Evolutionary conservation across 495 filamentous ascomycete species (phyloP).

Genomic region (Daldinia grandis): DNA sequence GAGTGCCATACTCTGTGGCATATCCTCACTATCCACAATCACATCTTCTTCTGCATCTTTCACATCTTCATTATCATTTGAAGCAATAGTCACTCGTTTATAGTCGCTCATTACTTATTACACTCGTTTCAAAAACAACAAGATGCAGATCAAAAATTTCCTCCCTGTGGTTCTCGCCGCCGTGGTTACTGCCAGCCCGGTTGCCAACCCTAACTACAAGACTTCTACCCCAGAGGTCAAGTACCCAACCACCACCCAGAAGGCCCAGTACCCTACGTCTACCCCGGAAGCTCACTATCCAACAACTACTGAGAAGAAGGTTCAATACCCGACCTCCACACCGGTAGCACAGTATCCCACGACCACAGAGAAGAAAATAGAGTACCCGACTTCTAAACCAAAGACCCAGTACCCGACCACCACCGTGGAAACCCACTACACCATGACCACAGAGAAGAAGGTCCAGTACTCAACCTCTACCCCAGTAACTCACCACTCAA

Average conservation of each 20-base stretch:
- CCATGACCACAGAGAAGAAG: neutral
- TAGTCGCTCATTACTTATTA: neutral
- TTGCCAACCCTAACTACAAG: conserved; percentile 35
- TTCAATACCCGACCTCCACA: conserved; percentile 12
- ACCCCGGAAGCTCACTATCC: conserved; percentile 16
- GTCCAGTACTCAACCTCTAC: neutral
- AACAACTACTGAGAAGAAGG: conserved; percentile 3
- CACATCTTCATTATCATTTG: neutral
- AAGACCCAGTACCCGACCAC: neutral
- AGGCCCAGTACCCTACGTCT: conserved; percentile 17
- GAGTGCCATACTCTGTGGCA: neutral
- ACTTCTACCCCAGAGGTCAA: conserved; percentile 21
- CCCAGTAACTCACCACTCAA: neutral
- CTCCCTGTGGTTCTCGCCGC: conserved; percentile 35
- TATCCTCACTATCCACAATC: neutral
- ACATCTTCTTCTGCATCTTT: conserved; percentile 1
- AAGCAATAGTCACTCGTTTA: conserved; percentile 1
- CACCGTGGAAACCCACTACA: conserved; percentile 1
- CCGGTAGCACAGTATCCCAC: conserved; percentile 12
- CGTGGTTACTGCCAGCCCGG: conserved; percentile 35
- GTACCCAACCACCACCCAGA: conserved; percentile 22
- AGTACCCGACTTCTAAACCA: conserved; percentile 6
- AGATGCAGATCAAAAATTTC: conserved; percentile 40
- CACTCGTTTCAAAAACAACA: conserved; percentile 1
- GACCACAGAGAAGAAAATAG: conserved; percentile 3